A percentile compares a stretch with the other conserved stretches of the same genome.
Evolutionary conservation across 2,329 filamentous ascomycete genomes (phyloP).

Genomic region (Diaporthe nobilis): DNA sequence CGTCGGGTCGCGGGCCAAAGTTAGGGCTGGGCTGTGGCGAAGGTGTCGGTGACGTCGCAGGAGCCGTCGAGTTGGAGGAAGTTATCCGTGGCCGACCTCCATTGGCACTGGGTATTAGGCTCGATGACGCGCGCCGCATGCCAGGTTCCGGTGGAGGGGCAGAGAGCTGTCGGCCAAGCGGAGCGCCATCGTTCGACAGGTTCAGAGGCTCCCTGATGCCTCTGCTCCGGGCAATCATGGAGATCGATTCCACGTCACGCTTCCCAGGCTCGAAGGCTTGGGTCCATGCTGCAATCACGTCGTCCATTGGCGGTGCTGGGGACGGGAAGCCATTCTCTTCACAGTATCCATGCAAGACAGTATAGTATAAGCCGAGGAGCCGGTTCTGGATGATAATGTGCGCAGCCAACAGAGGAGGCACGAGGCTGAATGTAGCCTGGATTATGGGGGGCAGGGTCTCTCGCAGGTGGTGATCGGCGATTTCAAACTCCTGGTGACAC

Average conservation of each 20-base stretch:
- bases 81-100: conserved; percentile 53
- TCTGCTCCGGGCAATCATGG: conserved; percentile 76
- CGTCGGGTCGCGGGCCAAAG: conserved; percentile 49
- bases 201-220: conserved; percentile 67
- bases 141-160: conserved; percentile 51
- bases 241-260: conserved; percentile 76
- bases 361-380: conserved; percentile 84
- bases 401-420: conserved; percentile 77
- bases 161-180: conserved; percentile 44
- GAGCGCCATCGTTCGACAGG: conserved; percentile 50
- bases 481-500: conserved; percentile 74
- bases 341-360: conserved; percentile 80
- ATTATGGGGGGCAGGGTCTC: conserved; percentile 80
- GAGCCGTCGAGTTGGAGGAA: conserved; percentile 47
- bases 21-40: conserved; percentile 49
- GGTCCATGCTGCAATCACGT: conserved; percentile 78
- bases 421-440: conserved; percentile 78
- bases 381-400: conserved; percentile 85
- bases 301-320: conserved; percentile 79
- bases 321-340: conserved; percentile 78
- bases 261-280: conserved; percentile 73
- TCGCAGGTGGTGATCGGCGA: conserved; percentile 81
- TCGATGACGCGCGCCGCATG: conserved; percentile 56
- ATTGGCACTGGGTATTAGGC: conserved; percentile 56
- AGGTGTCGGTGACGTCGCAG: conserved; percentile 38